phyloP scores from a whole-genome alignment of 306 rosid species.

The Prunus mira region DNA sequence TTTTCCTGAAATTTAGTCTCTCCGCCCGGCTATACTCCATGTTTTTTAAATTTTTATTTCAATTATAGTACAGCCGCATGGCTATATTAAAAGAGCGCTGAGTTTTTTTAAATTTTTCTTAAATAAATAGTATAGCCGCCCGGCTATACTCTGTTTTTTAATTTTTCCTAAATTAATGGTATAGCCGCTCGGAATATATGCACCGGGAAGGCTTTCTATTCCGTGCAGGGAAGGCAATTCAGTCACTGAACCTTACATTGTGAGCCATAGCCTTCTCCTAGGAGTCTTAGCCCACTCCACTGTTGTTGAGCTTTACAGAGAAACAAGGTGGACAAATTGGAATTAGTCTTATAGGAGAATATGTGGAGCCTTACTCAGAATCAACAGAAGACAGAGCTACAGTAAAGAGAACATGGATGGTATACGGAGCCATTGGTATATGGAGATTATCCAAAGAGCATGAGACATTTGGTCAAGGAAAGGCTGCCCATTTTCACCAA shows the following conservation, averaged over 20 bases:
- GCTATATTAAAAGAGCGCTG: no score
- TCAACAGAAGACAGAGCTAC: slow-evolving; percentile 24
- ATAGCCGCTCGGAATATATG: slow-evolving; percentile 8
- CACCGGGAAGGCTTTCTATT: slow-evolving; percentile 34
- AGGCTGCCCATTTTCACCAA: slow-evolving; percentile 9
- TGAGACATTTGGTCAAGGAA: slow-evolving; percentile 12
- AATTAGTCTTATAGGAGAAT: not conserved
- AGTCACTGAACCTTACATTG: slow-evolving; percentile 32
- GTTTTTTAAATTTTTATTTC: no score
- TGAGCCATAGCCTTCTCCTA: slow-evolving; percentile 6
- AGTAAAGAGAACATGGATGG: slow-evolving; percentile 31
- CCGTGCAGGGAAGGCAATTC: slow-evolving; percentile 17
- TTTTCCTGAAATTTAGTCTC: no score
- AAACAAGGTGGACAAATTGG: slow-evolving; percentile 24
- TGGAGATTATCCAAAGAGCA: slow-evolving; percentile 24
- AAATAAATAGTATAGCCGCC: no score
- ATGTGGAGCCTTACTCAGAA: slow-evolving; percentile 24
- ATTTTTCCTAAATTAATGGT: no score
- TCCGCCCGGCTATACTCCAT: no score
- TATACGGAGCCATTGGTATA: slow-evolving; percentile 11
- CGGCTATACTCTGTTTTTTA: no score
- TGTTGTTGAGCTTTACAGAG: slow-evolving; percentile 16
- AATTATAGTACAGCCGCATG: no score
- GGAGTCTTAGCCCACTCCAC: slow-evolving; percentile 29
- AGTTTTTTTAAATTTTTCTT: no score